Percentiles rank a stretch among this genome's conserved stretches.
These are phyloP conservation scores for Coemansia sp. DNA, from an alignment of 192 early-diverging fungal genomes.

Conservation along the genomic window DNA sequence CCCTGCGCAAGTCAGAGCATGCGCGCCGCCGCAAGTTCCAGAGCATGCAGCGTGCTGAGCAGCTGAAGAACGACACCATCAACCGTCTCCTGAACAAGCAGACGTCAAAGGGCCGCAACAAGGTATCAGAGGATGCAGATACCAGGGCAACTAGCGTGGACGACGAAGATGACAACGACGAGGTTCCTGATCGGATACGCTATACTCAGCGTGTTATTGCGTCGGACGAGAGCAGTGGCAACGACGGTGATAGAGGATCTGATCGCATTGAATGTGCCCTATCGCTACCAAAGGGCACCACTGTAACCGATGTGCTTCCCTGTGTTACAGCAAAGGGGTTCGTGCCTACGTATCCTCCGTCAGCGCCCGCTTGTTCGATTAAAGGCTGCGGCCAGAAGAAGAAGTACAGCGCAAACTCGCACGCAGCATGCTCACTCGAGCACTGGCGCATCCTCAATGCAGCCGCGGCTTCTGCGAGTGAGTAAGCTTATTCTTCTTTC, in stretches of 20 bases:
- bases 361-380: constrained; percentile 52
- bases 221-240: not conserved
- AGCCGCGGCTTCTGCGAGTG: not conserved
- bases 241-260: not conserved
- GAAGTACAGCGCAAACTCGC: constrained; percentile 57
- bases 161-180: not conserved
- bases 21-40: constrained; percentile 77
- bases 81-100: constrained; percentile 82
- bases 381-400: constrained; percentile 53
- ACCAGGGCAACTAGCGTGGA: constrained; percentile 49
- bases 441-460: constrained; percentile 49
- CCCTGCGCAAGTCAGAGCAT: constrained; percentile 69
- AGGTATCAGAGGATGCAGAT: constrained; percentile 62
- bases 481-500: not conserved
- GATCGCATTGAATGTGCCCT: constrained; percentile 20
- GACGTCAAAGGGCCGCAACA: constrained; percentile 65
- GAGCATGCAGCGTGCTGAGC: constrained; percentile 73
- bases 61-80: constrained; percentile 71
- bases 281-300: constrained; percentile 19
- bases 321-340: constrained; percentile 13
- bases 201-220: constrained; percentile 27
- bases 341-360: constrained; percentile 52
- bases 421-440: constrained; percentile 63
- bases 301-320: constrained; percentile 23
- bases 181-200: constrained; percentile 14